Percentiles rank a stretch among this genome's conserved stretches.
These are phyloP conservation scores for Pyrenochaeta sp. DNA, from an alignment of 2,329 filamentous ascomycete genomes.

Conservation along the genomic window DNA sequence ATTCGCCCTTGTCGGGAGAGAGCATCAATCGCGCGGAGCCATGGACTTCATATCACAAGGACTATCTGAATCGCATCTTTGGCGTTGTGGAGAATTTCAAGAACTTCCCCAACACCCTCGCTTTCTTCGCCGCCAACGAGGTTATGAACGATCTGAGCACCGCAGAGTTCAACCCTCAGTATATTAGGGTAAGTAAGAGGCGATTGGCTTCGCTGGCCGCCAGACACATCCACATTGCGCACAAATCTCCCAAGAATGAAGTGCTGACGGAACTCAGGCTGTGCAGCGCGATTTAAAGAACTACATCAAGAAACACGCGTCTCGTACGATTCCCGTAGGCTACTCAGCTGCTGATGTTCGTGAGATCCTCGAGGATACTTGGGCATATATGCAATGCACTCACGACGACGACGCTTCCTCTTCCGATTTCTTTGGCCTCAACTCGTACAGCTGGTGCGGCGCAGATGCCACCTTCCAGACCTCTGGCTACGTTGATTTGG, in stretches of 20 bases:
- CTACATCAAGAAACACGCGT: conserved; percentile 68
- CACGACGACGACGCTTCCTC: conserved; percentile 66
- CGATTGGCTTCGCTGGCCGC: background rate
- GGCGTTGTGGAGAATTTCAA: conserved; percentile 73
- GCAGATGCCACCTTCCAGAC: conserved; percentile 69
- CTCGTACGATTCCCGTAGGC: conserved; percentile 69
- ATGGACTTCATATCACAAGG: conserved; percentile 62
- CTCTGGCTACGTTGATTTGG: conserved; percentile 68
- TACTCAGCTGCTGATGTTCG: conserved; percentile 81
- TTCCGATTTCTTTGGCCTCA: conserved; percentile 79
- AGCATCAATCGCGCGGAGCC: conserved; percentile 66
- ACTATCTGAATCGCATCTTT: conserved; percentile 67
- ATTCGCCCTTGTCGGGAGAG: conserved; percentile 65
- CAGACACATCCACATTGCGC: background rate
- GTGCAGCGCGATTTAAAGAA: conserved; percentile 73
- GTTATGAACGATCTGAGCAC: conserved; percentile 69
- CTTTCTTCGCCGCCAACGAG: conserved; percentile 74
- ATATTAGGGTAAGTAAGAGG: conserved; percentile 59
- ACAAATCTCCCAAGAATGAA: background rate
- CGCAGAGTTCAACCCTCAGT: conserved; percentile 62
- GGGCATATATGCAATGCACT: conserved; percentile 77
- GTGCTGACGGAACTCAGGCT: conserved; percentile 48
- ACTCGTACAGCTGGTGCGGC: conserved; percentile 79
- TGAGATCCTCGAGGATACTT: conserved; percentile 74
- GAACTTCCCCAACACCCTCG: conserved; percentile 70